phyloP scores from a whole-genome alignment of 2,329 filamentous ascomycete species.

The Exophiala spinifera region DNA sequence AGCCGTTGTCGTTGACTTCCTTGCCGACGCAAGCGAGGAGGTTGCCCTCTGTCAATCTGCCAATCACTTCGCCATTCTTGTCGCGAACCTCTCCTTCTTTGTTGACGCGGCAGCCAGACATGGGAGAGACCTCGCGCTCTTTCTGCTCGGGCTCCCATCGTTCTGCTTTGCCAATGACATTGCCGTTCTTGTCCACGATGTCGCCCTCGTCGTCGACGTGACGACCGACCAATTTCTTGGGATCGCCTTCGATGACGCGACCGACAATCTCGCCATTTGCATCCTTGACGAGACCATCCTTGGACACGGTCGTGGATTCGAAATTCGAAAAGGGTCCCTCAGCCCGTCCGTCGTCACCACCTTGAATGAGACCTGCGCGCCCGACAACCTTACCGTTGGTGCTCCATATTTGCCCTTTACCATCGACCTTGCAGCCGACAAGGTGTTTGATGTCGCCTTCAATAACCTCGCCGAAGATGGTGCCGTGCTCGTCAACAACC shows the following conservation, averaged over 20 bases:
- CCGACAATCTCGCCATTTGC: constrained; percentile 56
- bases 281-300: constrained; percentile 55
- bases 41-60: constrained; percentile 45
- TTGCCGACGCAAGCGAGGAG: constrained; percentile 42
- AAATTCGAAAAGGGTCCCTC: constrained; percentile 57
- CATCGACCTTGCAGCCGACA: constrained; percentile 61
- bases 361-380: constrained; percentile 55
- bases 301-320: constrained; percentile 54
- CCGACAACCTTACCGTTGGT: constrained; percentile 61
- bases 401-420: constrained; percentile 62
- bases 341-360: constrained; percentile 42
- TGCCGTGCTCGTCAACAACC: constrained; percentile 58
- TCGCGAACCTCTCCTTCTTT: constrained; percentile 50
- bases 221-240: constrained; percentile 62
- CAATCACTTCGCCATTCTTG: constrained; percentile 46
- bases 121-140: constrained; percentile 56
- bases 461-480: constrained; percentile 55
- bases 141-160: constrained; percentile 63
- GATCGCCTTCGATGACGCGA: constrained; percentile 61
- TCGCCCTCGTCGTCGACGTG: constrained; percentile 67
- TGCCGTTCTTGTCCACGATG: constrained; percentile 65
- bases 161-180: constrained; percentile 64
- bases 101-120: constrained; percentile 54
- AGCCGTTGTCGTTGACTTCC: constrained; percentile 49
- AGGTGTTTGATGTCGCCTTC: constrained; percentile 57